Evolutionary conservation across 139 green algal genomes (phyloP).

Genomic region (Auxenochlorella protothecoides): DNA sequence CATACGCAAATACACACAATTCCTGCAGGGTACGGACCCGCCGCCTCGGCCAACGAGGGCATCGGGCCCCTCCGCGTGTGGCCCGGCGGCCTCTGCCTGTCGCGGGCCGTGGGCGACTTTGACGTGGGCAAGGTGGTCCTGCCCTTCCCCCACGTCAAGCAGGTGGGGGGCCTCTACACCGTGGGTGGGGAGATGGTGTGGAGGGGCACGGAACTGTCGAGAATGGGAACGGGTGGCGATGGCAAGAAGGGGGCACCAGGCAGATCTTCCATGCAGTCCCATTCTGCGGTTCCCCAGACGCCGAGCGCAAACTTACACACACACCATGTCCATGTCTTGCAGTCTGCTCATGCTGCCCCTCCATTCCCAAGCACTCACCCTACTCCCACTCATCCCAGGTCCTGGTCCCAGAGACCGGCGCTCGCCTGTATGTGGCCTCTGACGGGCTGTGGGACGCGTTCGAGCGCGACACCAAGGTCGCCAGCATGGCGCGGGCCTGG

Average conservation of each 20-base stretch:
- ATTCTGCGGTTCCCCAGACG: too few species aligned
- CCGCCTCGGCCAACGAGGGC: slow-evolving; percentile 24
- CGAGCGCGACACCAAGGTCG: slow-evolving; percentile 31
- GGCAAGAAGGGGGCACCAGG: too few species aligned
- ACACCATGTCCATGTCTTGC: background rate
- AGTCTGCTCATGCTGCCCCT: background rate
- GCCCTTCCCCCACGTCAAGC: slow-evolving; percentile 70
- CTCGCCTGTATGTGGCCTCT: slow-evolving; percentile 65
- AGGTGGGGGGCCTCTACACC: slow-evolving; percentile 31
- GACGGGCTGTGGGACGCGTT: slow-evolving; percentile 89
- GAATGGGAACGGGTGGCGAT: too few species aligned
- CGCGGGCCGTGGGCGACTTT: slow-evolving; percentile 73
- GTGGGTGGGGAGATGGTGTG: background rate
- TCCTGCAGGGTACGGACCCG: slow-evolving; percentile 9
- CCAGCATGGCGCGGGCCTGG: slow-evolving; percentile 23
- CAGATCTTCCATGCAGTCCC: too few species aligned
- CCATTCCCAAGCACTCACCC: background rate
- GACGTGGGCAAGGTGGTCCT: slow-evolving; percentile 72
- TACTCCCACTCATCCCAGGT: slow-evolving; percentile 26
- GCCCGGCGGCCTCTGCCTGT: slow-evolving; percentile 83
- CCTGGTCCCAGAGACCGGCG: slow-evolving; percentile 42
- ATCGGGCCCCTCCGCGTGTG: slow-evolving; percentile 81
- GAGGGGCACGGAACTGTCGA: too few species aligned
- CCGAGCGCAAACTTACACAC: too few species aligned
- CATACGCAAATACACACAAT: background rate